phyloP scores from a whole-genome alignment of 495 filamentous ascomycete genomes.

The Wilcoxina mikolae region DNA sequence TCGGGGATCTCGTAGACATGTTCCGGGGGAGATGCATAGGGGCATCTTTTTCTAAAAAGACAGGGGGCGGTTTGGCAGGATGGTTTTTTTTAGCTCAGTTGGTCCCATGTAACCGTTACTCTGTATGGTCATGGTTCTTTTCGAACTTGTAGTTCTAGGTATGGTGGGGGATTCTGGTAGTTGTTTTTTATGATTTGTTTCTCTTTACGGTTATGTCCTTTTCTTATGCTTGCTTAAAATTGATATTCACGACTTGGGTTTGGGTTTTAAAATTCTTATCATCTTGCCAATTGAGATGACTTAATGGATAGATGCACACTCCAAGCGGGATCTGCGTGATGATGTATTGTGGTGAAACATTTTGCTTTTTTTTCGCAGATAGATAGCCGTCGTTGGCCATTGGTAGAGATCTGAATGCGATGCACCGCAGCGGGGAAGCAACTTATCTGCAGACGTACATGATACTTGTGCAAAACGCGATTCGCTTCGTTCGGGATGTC shows the following conservation, averaged over 20 bases:
- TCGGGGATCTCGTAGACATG: neutral
- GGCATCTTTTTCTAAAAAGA: neutral
- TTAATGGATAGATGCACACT: neutral
- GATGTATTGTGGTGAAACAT: too few relatives aligned
- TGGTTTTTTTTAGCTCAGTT: too few relatives aligned
- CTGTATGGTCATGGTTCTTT: conserved; percentile 18
- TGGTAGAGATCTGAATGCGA: too few relatives aligned
- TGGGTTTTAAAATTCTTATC: too few relatives aligned
- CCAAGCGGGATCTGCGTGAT: too few relatives aligned
- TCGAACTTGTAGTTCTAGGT: conserved; percentile 22
- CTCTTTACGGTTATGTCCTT: neutral
- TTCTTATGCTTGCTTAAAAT: neutral
- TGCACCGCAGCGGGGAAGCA: too few relatives aligned
- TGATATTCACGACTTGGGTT: too few relatives aligned
- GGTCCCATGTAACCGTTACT: neutral
- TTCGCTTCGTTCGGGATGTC: too few relatives aligned
- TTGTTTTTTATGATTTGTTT: neutral
- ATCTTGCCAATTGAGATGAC: neutral
- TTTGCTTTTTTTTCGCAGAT: too few relatives aligned
- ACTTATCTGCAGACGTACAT: too few relatives aligned
- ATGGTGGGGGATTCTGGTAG: neutral
- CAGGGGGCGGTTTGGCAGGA: neutral
- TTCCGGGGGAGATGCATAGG: neutral
- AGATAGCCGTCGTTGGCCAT: too few relatives aligned
- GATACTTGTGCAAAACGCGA: too few relatives aligned